Evolutionary conservation across 768 basidiomycete genomes (phyloP).

Genomic region (Suillus clintonianus): DNA sequence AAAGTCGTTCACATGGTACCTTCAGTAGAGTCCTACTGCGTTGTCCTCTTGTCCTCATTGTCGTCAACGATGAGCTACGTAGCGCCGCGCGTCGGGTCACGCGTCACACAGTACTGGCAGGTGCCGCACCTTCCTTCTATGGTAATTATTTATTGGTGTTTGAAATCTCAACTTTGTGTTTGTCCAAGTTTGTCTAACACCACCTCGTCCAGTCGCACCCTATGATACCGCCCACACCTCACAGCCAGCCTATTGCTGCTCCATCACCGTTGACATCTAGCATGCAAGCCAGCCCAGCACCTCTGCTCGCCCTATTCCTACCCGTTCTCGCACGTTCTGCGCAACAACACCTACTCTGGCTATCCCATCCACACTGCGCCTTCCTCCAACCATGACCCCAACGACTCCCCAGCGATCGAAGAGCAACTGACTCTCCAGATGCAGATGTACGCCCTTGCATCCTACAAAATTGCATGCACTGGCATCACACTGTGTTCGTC

Average conservation of each 20-base stretch:
- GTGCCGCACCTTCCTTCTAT: not conserved
- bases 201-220: constrained; percentile 71
- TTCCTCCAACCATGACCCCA: constrained; percentile 40
- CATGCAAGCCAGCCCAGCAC: constrained; percentile 53
- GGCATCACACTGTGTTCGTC: constrained; percentile 68
- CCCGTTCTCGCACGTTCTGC: constrained; percentile 72
- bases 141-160: not conserved
- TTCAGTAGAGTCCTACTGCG: not conserved
- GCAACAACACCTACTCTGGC: constrained; percentile 44
- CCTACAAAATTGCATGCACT: constrained; percentile 63
- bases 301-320: constrained; percentile 79
- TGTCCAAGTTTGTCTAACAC: no score
- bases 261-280: constrained; percentile 66
- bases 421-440: constrained; percentile 73
- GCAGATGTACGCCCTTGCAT: constrained; percentile 80
- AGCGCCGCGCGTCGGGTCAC: not conserved
- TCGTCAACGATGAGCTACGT: not conserved
- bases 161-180: no score
- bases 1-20: not conserved
- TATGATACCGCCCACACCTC: constrained; percentile 81
- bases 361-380: constrained; percentile 45
- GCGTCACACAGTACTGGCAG: not conserved
- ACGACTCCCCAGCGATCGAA: constrained; percentile 53
- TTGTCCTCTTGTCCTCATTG: not conserved
- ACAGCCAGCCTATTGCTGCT: constrained; percentile 71